Evolutionary conservation across 2,329 filamentous ascomycete species (phyloP).

Genomic region (Dactylonectria estremocensis): DNA sequence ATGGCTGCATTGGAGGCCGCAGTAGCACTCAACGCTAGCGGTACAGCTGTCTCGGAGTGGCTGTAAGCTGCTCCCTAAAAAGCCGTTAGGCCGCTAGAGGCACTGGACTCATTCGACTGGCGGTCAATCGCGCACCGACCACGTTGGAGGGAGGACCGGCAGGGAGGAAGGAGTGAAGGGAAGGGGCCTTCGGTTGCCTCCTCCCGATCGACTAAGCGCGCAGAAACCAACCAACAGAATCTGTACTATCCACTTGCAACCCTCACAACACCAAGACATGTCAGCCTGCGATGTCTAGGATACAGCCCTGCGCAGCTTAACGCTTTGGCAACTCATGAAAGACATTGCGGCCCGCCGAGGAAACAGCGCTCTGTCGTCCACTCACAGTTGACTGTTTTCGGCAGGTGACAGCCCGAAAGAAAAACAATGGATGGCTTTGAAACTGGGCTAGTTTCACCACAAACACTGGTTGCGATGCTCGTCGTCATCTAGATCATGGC

Average conservation of each 20-base stretch:
- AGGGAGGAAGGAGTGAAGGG: slow-evolving; percentile 21
- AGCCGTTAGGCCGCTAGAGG: not conserved
- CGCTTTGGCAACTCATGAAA: not conserved
- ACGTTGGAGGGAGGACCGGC: slow-evolving; percentile 25
- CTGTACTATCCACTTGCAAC: slow-evolving; percentile 17
- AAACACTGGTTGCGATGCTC: slow-evolving; percentile 18
- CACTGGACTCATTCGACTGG: slow-evolving; percentile 18
- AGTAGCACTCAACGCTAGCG: slow-evolving; percentile 14
- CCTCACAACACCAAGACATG: not conserved
- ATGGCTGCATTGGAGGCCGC: slow-evolving; percentile 13
- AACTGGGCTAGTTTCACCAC: slow-evolving; percentile 46
- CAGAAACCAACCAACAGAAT: slow-evolving; percentile 42
- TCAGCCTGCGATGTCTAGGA: not conserved
- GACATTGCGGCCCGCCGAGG: not conserved
- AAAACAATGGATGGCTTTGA: slow-evolving; percentile 33
- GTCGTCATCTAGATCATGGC: not conserved
- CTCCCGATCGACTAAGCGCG: slow-evolving; percentile 37
- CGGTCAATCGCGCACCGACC: slow-evolving; percentile 34
- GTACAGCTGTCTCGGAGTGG: slow-evolving; percentile 13
- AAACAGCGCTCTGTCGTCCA: not conserved
- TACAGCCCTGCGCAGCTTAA: not conserved
- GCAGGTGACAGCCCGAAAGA: slow-evolving; percentile 19
- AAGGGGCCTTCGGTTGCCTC: slow-evolving; percentile 35
- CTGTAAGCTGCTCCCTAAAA: slow-evolving; percentile 14
- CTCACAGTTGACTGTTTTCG: slow-evolving; percentile 6